Conservation (phyloP, 2,329 filamentous ascomycete genomes). For the Cytospora paraplurivora region DNA sequence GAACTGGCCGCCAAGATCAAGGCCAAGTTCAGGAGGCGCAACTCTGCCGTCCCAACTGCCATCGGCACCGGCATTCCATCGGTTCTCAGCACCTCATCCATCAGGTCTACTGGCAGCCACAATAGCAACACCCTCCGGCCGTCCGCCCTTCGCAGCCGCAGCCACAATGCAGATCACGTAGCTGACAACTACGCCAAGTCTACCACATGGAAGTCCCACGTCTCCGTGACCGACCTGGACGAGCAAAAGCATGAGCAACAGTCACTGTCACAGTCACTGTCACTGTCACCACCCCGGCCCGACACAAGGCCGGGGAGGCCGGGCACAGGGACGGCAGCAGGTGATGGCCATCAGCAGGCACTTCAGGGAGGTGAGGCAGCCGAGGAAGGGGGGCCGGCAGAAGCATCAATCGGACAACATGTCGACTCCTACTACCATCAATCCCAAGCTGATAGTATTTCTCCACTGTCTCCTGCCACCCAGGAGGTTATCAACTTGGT, state of each 20-base stretch:
- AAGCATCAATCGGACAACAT: neutral
- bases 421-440: neutral
- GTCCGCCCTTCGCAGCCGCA: conserved; percentile 19
- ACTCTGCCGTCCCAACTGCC: conserved; percentile 40
- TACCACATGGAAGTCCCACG: conserved; percentile 18
- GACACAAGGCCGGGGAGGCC: neutral
- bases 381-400: conserved; percentile 2
- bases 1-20: conserved; percentile 51
- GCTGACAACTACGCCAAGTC: conserved; percentile 13
- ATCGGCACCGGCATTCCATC: conserved; percentile 33
- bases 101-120: conserved; percentile 34
- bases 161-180: conserved; percentile 16
- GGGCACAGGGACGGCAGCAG: conserved; percentile 11
- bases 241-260: conserved; percentile 27
- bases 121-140: conserved; percentile 35
- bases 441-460: neutral
- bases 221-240: conserved; percentile 18
- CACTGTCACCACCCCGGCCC: too few species aligned
- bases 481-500: neutral
- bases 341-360: neutral
- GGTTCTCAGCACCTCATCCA: conserved; percentile 39
- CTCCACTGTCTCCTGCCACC: neutral
- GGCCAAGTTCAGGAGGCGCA: conserved; percentile 48
- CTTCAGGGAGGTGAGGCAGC: conserved; percentile 17
- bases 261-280: conserved; percentile 15